Evolutionary conservation across 768 basidiomycete genomes (phyloP).

Genomic region (Xerocomellus dryophilus): DNA sequence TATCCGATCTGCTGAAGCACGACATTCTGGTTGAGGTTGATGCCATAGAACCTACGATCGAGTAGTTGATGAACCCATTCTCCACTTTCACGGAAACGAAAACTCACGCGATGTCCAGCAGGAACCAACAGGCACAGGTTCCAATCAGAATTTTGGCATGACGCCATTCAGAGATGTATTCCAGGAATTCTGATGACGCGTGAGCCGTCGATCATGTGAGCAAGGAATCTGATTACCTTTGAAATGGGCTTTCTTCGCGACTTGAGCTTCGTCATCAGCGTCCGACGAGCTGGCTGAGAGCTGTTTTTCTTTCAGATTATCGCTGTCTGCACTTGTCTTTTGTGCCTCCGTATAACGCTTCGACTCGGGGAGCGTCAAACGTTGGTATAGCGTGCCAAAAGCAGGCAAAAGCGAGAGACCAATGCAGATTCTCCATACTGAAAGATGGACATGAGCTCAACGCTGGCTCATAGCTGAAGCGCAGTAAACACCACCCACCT

Average conservation of each 20-base stretch:
- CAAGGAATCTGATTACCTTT: conserved; percentile 32
- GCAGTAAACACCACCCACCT: conserved; percentile 38
- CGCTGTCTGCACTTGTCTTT: conserved; percentile 24
- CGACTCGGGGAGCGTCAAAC: conserved; percentile 70
- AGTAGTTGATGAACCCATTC: not conserved
- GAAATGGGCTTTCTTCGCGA: conserved; percentile 50
- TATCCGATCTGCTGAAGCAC: conserved; percentile 75
- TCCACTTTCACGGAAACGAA: not conserved
- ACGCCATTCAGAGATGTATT: conserved; percentile 71
- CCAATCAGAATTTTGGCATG: conserved; percentile 66
- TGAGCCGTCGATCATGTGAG: not conserved
- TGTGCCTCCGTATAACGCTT: conserved; percentile 50
- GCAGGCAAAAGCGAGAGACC: conserved; percentile 77
- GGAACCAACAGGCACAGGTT: conserved; percentile 69
- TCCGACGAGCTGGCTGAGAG: not conserved
- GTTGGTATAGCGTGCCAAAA: conserved; percentile 71
- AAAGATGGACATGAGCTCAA: not conserved
- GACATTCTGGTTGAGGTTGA: conserved; percentile 72
- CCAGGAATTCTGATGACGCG: conserved; percentile 48
- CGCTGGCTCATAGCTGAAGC: not conserved
- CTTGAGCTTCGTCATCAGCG: conserved; percentile 9
- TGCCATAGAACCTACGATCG: conserved; percentile 64
- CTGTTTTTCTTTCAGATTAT: conserved; percentile 34
- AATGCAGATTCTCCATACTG: conserved; percentile 71
- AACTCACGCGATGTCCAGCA: conserved; percentile 64